Conservation (phyloP, 2,329 filamentous ascomycete genomes). For the Ophiocordyceps camponoti-leonardi region DNA sequence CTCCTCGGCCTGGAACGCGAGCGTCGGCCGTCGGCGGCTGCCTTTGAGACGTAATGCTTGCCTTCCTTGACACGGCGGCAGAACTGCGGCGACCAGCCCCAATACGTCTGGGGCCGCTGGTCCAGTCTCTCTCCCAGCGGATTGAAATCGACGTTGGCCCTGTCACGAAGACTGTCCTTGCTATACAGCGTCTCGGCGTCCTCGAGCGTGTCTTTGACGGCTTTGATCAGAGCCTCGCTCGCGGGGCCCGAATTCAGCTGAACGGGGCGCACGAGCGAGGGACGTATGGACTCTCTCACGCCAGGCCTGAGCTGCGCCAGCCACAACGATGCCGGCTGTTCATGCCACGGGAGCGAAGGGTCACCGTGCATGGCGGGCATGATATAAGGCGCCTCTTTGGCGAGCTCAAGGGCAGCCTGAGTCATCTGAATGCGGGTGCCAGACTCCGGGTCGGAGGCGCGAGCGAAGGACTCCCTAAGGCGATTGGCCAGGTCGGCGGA, state of each 20-base stretch:
- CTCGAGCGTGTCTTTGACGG: conserved; percentile 52
- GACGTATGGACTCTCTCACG: conserved; percentile 56
- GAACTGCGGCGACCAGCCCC: conserved; percentile 71
- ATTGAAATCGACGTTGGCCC: conserved; percentile 45
- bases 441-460: conserved; percentile 12
- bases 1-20: conserved; percentile 14
- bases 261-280: conserved; percentile 52
- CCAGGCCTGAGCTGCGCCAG: conserved; percentile 64
- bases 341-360: conserved; percentile 55
- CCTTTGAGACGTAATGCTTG: conserved; percentile 7
- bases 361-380: conserved; percentile 69
- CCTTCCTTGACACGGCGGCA: conserved; percentile 64
- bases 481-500: conserved; percentile 31
- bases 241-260: conserved; percentile 53
- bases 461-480: conserved; percentile 39
- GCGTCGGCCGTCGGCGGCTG: conserved; percentile 5
- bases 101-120: conserved; percentile 56
- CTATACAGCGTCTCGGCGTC: conserved; percentile 54
- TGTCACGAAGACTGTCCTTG: conserved; percentile 28
- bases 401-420: conserved; percentile 16
- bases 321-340: conserved; percentile 68
- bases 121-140: conserved; percentile 53
- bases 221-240: conserved; percentile 44
- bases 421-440: conserved; percentile 6
- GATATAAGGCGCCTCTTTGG: conserved; percentile 46